phyloP scores from a whole-genome alignment of 1,284 basidiomycete genomes.

The Polyporus tsugae region DNA sequence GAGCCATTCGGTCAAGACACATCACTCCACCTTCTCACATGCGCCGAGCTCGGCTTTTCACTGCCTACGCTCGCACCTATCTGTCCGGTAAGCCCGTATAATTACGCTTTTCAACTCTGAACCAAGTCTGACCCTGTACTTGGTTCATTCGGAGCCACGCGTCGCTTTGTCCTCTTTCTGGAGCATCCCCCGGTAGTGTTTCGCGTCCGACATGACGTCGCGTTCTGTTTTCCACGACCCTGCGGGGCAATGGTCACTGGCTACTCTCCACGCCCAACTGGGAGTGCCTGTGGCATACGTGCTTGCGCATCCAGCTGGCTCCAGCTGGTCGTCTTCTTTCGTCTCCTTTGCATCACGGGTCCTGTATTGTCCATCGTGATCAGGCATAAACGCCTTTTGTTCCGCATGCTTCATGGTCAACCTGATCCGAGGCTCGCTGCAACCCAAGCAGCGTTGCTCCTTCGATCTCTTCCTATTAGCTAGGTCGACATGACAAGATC shows the following conservation, averaged over 20 bases:
- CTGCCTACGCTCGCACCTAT: no score
- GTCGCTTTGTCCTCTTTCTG: background rate
- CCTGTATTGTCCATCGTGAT: background rate
- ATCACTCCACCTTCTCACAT: background rate
- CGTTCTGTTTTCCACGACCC: background rate
- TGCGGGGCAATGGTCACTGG: background rate
- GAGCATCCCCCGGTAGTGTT: background rate
- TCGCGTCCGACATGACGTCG: background rate
- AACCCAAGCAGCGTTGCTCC: background rate
- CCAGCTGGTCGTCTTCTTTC: background rate
- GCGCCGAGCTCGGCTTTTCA: no score
- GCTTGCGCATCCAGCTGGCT: background rate
- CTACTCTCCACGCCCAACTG: background rate
- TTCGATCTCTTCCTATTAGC: background rate
- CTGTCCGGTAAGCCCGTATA: no score
- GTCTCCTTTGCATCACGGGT: background rate
- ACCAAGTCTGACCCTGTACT: background rate
- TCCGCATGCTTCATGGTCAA: background rate
- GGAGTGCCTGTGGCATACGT: background rate
- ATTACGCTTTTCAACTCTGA: no score
- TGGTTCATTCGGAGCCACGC: background rate
- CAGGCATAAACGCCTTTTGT: background rate
- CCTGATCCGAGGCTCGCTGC: background rate
- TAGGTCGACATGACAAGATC: background rate
- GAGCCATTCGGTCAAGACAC: background rate